These are phyloP conservation scores for Candida glaebosa DNA, from an alignment of 805 yeast species.

Conservation along the genomic window DNA sequence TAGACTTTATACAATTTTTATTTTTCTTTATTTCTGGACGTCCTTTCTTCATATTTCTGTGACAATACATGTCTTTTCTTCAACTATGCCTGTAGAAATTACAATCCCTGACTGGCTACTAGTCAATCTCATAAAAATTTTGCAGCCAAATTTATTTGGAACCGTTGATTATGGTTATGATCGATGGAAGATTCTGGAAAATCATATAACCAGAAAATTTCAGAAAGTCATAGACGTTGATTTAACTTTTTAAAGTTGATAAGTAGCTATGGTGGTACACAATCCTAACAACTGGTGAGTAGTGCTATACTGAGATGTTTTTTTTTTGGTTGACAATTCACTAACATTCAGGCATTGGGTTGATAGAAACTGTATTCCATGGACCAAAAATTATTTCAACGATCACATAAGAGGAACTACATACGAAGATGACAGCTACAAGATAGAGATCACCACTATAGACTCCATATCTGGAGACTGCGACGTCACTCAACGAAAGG, in stretches of 20 bases:
- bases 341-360: constrained; percentile 61
- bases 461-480: constrained; percentile 62
- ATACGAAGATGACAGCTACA: constrained; percentile 21
- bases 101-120: no score
- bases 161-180: background rate
- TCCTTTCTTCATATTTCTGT: background rate
- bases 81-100: no score
- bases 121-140: no score
- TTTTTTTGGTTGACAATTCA: constrained; percentile 2
- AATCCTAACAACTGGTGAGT: constrained; percentile 68
- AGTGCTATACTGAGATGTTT: background rate
- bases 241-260: background rate
- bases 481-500: constrained; percentile 81
- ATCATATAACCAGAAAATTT: background rate
- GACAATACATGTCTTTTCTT: background rate
- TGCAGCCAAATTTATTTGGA: constrained; percentile 1
- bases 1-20: background rate
- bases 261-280: constrained; percentile 53
- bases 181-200: constrained; percentile 5
- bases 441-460: constrained; percentile 35
- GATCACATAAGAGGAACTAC: constrained; percentile 31
- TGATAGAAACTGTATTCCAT: constrained; percentile 62
- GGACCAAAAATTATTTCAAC: constrained; percentile 53
- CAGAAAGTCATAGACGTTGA: background rate
- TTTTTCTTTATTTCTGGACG: background rate